Percentiles rank a stretch among this genome's conserved stretches.
Evolutionary conservation across 2,329 filamentous ascomycete genomes (phyloP).

Genomic region (Microsporum ferrugineum): DNA sequence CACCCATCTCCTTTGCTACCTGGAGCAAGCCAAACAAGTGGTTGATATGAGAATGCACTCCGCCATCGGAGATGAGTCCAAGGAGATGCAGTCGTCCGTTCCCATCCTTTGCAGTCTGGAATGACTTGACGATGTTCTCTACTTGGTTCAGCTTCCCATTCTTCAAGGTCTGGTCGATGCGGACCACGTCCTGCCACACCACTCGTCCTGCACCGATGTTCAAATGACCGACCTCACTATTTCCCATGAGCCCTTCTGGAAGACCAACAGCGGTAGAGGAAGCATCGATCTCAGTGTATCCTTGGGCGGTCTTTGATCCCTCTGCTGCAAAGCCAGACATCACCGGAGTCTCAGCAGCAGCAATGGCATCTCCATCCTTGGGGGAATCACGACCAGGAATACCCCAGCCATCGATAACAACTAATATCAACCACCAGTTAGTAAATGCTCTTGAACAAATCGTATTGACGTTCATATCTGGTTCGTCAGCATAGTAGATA

Average conservation of each 20-base stretch:
- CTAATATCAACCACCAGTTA: conserved; percentile 32
- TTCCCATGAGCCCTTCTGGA: conserved; percentile 95
- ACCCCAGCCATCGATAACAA: conserved; percentile 99
- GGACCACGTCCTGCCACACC: conserved; percentile 96
- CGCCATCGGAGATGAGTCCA: conserved; percentile 87
- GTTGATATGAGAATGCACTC: conserved; percentile 92
- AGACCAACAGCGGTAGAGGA: conserved; percentile 92
- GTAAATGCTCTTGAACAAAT: conserved; percentile 7
- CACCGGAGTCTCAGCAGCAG: conserved; percentile 79
- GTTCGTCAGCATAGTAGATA: neutral
- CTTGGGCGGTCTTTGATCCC: conserved; percentile 61
- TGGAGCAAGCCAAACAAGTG: conserved; percentile 80
- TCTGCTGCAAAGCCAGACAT: conserved; percentile 73
- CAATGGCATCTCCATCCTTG: conserved; percentile 87
- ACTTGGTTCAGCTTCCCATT: conserved; percentile 67
- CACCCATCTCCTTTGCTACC: conserved; percentile 75
- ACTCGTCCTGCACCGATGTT: conserved; percentile 97
- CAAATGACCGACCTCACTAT: conserved; percentile 95
- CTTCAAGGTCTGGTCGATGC: conserved; percentile 89
- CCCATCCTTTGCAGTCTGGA: conserved; percentile 69
- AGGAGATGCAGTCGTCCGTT: conserved; percentile 88
- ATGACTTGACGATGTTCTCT: conserved; percentile 63
- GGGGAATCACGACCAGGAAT: conserved; percentile 69
- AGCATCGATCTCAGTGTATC: conserved; percentile 86
- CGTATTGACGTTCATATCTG: no score